Percentiles rank a stretch among this genome's conserved stretches.
Conservation (phyloP, 768 basidiomycete genomes). For the Pleurotus pulmonarius region DNA sequence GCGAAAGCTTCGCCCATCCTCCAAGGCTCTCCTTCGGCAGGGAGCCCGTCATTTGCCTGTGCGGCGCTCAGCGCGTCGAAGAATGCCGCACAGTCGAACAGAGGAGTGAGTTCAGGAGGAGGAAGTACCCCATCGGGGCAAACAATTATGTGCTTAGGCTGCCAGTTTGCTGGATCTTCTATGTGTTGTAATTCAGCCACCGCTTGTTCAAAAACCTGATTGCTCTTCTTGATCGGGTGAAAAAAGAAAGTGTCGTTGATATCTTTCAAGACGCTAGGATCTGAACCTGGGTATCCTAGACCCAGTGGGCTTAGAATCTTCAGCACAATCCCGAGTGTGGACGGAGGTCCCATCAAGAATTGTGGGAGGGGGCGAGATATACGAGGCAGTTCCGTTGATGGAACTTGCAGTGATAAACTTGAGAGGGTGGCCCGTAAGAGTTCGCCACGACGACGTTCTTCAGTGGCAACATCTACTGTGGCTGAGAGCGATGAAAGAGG, state of each 20-base stretch:
- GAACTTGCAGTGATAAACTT: conserved; percentile 21
- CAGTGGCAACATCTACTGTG: background rate
- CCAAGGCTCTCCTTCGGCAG: conserved; percentile 29
- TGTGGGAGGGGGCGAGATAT: conserved; percentile 52
- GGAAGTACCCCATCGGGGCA: conserved; percentile 48
- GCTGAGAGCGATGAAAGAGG: conserved; percentile 29
- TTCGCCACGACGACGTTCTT: background rate
- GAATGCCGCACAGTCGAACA: conserved; percentile 66
- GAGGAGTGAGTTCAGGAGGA: conserved; percentile 51
- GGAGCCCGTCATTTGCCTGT: conserved; percentile 20
- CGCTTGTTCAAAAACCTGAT: conserved; percentile 23
- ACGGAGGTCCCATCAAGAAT: conserved; percentile 48
- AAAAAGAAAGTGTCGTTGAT: conserved; percentile 70
- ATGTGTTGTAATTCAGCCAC: conserved; percentile 9
- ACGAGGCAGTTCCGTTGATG: conserved; percentile 28
- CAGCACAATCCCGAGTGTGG: conserved; percentile 35
- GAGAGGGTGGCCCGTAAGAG: background rate
- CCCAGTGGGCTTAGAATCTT: conserved; percentile 32
- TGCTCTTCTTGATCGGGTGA: conserved; percentile 33
- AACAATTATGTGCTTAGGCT: conserved; percentile 52
- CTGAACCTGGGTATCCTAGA: conserved; percentile 23
- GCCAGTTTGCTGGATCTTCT: conserved; percentile 33
- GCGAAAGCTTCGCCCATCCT: conserved; percentile 74
- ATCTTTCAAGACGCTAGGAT: conserved; percentile 49
- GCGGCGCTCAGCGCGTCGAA: conserved; percentile 47